A percentile compares a stretch with the other conserved stretches of the same genome.
These are phyloP conservation scores for Cucurbita pepo DNA, from an alignment of 306 rosid genomes.

Conservation along the genomic window DNA sequence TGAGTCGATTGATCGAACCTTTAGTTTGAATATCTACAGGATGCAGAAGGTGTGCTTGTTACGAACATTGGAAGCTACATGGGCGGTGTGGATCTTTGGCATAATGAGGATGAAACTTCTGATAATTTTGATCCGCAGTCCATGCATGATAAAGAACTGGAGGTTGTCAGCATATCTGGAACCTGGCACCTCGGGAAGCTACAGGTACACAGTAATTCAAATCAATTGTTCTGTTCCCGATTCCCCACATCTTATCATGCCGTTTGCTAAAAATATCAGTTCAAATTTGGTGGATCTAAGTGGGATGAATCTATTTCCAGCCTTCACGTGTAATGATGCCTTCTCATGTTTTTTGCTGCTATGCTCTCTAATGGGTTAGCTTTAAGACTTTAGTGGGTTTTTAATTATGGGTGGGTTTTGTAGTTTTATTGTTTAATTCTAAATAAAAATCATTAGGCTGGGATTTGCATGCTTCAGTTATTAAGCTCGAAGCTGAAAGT, in stretches of 20 bases:
- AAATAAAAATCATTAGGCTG: neutral
- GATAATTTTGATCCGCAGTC: conserved; percentile 94
- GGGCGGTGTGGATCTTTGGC: conserved; percentile 99
- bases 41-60: conserved; percentile 97
- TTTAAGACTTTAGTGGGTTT: neutral
- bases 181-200: conserved; percentile 99
- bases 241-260: neutral
- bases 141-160: conserved; percentile 94
- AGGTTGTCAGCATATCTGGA: conserved; percentile 97
- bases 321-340: neutral
- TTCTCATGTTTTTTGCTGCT: neutral
- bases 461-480: neutral
- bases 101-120: conserved; percentile 82
- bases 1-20: neutral
- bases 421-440: neutral
- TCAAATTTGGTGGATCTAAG: neutral
- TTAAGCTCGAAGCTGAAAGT: neutral
- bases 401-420: neutral
- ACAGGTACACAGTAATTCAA: conserved; percentile 41
- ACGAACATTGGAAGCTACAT: conserved; percentile 99
- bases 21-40: conserved; percentile 31
- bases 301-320: neutral
- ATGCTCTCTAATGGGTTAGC: neutral
- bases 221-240: neutral
- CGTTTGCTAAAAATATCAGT: neutral